Base-by-base conservation (phyloP, 805 yeast genomes). In the Alloascoidea hylecoeti region DNA sequence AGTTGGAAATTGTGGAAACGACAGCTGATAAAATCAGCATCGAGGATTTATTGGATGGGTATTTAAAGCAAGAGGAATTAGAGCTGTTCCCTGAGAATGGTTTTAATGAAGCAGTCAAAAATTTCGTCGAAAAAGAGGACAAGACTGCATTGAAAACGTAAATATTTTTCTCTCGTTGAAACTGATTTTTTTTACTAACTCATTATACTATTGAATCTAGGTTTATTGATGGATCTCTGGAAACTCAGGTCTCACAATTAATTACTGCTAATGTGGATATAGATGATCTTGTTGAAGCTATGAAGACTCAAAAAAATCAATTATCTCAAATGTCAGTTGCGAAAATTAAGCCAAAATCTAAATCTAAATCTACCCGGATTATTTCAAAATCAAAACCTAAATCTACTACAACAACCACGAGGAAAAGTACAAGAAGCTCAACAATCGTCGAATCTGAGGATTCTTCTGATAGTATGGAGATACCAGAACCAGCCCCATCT, bases 41-140 rank as follows among this genome's bases (percentile, higher is more conserved):
- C 14, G 78, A 76, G 44, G 62, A 68, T 1, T 63, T 86, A 42
- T 76, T 89, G 17, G 69, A 70, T 34, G 74, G 70, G 38, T 71
- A 72, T 34, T 56, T 89, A 40, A 62, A 67, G 30, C 76, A 76
- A 33, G 71, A 82, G 39, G 70, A 75, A 39, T 60, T 89, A 34
- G 65, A 76, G 2, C 56, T 89, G 34, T 55, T 89, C n/a, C 81
- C 85, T 0, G 89, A 82, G 45, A 56, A 62, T 6, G 94, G 92
- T 0, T 66, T 88, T 53, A 73, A 74, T 36, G 72, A 75, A 23
- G 89, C 94, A 0, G 70, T 92, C 1, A 68, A 70, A 38, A 68
- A 66, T 40, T 80, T 75, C 51, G 76, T 92, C 3, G 85, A 78
- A 34, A 84, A 82, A 45, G 96, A 86, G 42, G 95, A 88, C 52